phyloP scores from a whole-genome alignment of 108 stramenopile species.

The Nitzschia inconspicua region DNA sequence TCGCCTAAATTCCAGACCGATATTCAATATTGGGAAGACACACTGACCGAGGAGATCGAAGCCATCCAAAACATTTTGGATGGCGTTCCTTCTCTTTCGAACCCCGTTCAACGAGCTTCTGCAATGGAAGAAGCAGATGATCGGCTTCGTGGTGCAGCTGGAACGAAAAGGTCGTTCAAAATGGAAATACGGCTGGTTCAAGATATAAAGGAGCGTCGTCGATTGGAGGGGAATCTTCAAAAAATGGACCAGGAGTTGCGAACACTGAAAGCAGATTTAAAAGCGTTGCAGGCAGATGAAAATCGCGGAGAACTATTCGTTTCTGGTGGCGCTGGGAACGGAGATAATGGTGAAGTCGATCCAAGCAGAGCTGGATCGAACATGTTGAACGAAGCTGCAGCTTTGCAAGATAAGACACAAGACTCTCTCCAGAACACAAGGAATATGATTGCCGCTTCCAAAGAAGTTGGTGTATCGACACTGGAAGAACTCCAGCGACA shows the following conservation, averaged over 20 bases:
- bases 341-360: conserved; percentile 40
- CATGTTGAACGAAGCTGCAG: conserved; percentile 64
- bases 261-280: conserved; percentile 58
- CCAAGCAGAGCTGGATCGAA: conserved; percentile 61
- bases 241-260: conserved; percentile 55
- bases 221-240: conserved; percentile 49
- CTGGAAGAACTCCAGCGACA: conserved; percentile 87
- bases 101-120: conserved; percentile 40
- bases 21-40: conserved; percentile 90
- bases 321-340: conserved; percentile 30
- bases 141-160: conserved; percentile 54
- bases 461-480: conserved; percentile 79
- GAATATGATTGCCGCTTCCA: conserved; percentile 71
- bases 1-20: too few relatives aligned
- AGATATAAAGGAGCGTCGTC: conserved; percentile 46
- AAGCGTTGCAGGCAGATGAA: conserved; percentile 55
- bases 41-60: conserved; percentile 65
- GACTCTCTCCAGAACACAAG: conserved; percentile 67
- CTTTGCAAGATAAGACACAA: conserved; percentile 81
- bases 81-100: conserved; percentile 28
- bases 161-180: conserved; percentile 77
- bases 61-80: conserved; percentile 53
- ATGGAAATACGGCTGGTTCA: conserved; percentile 79
- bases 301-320: conserved; percentile 67
- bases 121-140: conserved; percentile 64